Base-by-base conservation (phyloP, 441 rosid species). In the Eruca vesicaria region DNA sequence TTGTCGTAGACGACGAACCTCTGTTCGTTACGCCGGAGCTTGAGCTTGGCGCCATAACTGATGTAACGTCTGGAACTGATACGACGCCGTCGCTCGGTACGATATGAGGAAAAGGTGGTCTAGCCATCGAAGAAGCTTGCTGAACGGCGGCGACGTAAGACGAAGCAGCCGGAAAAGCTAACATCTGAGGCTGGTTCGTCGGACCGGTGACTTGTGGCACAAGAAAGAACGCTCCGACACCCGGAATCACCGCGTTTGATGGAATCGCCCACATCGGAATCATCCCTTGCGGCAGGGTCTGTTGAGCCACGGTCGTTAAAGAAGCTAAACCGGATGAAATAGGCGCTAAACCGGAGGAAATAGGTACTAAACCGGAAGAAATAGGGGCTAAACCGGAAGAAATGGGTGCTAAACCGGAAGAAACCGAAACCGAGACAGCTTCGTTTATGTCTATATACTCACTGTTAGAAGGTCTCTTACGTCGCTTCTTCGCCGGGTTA, bases 191-290 rank as follows among this genome's bases (percentile, higher is more conserved):
- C 73, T 84, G 89, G 19, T 78, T 81, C 35, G 84, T 53, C 10
- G 86, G 81, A 36, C 82, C 86, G 6, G 78, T 58, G 65, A 80
- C 74, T 12, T 73, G 80, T 8, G 88, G 90, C 11, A 88, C 83
- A 72, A 90, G 73, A 66, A 87, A 85, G 60, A 86, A 85, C 12
- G 94, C 89, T 5, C 90, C 92, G 0, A 72, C 77, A 0, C 86
- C 81, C 0, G 96, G 89, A 69, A 86, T 76, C 74, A 83, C 72
- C 26, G 80, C 74, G 85, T 75, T 86, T 8, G 92, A 81, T 0
- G 87, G 92, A 69, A 88, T 75, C 36, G 92, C 87, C 92, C 90
- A 86, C 85, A 88, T 79, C 9, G 90, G 89, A 65, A 85, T 79
- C 76, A 88, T 71, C 26, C 87, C 88, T 67, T 81, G 90, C 28